Conservation (phyloP, 2,329 filamentous ascomycete species). For the Triangularia verruculosa region DNA sequence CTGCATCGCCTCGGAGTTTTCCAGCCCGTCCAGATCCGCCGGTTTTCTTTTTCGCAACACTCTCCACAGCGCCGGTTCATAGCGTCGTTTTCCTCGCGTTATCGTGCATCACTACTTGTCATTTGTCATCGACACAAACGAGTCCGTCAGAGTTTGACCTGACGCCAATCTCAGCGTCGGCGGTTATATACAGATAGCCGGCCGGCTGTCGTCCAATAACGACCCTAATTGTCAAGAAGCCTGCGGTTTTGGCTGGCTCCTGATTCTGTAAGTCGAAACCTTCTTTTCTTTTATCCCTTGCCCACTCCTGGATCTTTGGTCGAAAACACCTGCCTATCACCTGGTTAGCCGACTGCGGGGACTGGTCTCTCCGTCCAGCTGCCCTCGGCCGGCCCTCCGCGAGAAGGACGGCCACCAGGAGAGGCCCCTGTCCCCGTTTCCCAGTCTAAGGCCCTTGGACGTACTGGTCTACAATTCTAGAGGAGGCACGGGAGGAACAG, state of each 20-base stretch:
- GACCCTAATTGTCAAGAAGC: conserved; percentile 12
- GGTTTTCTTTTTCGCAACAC: not conserved
- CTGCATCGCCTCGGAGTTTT: not conserved
- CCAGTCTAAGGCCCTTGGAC: not conserved
- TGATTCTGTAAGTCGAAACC: conserved; percentile 19
- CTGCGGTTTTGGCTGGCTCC: conserved; percentile 5
- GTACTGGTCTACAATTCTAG: not conserved
- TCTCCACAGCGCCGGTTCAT: conserved; percentile 7
- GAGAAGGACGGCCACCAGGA: conserved; percentile 1
- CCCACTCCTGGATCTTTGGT: not conserved
- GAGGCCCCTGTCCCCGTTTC: not conserved
- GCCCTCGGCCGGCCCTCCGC: not conserved
- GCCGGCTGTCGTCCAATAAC: conserved; percentile 3
- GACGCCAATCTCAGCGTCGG: not conserved
- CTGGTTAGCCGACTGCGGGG: conserved; percentile 5
- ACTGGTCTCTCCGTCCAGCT: not conserved
- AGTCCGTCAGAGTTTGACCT: conserved; percentile 5
- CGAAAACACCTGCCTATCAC: not conserved
- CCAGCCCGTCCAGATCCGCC: not conserved
- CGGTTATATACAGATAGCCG: conserved; percentile 7
- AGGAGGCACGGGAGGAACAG: not conserved
- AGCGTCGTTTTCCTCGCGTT: conserved; percentile 6
- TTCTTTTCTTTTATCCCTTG: conserved; percentile 7
- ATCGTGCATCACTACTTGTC: conserved; percentile 10
- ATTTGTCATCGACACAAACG: conserved; percentile 2